phyloP scores from a whole-genome alignment of 164 flowering plant species.

The Chloranthus sessilifolius region DNA sequence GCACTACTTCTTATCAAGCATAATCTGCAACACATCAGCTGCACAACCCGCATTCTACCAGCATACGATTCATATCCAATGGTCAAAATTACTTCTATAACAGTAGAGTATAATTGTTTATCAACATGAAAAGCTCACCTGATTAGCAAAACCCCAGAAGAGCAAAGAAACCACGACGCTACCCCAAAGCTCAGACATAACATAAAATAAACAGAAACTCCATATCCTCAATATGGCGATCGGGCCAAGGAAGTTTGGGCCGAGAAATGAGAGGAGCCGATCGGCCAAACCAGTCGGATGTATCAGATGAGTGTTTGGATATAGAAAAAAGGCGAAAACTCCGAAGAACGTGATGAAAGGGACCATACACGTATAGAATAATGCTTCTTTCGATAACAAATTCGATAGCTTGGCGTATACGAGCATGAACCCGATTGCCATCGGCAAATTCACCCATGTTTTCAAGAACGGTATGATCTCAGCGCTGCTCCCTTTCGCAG shows the following conservation, averaged over 20 bases:
- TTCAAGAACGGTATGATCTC: constrained; percentile 32
- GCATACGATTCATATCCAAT: too few species aligned
- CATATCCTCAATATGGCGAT: constrained; percentile 28
- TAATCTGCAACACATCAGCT: too few species aligned
- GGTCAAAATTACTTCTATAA: too few species aligned
- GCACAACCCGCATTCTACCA: too few species aligned
- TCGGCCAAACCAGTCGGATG: constrained; percentile 28
- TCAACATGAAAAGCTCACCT: too few species aligned
- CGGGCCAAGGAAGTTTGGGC: constrained; percentile 26
- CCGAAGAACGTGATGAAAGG: constrained; percentile 30
- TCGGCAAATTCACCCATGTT: constrained; percentile 32
- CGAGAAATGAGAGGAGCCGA: constrained; percentile 20
- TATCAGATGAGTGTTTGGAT: constrained; percentile 15
- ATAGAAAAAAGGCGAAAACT: constrained; percentile 21
- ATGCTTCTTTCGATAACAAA: constrained; percentile 21
- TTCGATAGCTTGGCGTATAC: constrained; percentile 23
- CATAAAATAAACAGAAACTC: constrained; percentile 32
- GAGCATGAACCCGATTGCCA: constrained; percentile 30
- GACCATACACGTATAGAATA: constrained; percentile 24
- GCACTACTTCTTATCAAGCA: too few species aligned
- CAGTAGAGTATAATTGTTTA: too few species aligned
- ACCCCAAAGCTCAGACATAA: constrained; percentile 34
- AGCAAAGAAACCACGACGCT: constrained; percentile 31
- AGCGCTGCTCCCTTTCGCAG: constrained; percentile 30
- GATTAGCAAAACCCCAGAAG: constrained; percentile 34